Base-by-base conservation (phyloP, 1,284 basidiomycete genomes). In the Puccinia horiana region DNA sequence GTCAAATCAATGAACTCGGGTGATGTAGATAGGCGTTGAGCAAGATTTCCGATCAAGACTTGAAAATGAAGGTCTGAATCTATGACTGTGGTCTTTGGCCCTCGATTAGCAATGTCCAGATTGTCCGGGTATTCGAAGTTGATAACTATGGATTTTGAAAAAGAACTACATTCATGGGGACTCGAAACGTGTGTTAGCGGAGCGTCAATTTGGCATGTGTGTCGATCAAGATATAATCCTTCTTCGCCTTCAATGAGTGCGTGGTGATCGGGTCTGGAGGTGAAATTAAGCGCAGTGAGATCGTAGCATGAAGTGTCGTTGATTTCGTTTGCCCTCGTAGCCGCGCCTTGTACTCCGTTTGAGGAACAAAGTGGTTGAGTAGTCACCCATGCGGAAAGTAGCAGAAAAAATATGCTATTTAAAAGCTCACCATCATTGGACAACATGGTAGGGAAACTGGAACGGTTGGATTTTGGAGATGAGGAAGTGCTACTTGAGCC, bases 11-110 rank as follows among this genome's bases (percentile, higher is more conserved):
- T 1, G 23, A 47, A 26, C 65, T 69, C 65, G 37, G 65, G 65
- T 6, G 32, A n/a, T 20, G 42, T 44, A 26, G 65, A 42, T 26
- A 69, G 42, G 35, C 37, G 42, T 8, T 69, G 37, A 23, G 65
- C 65, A 14, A 69, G 20, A 18, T 16, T 69, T 69, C 65, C 65
- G 23, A 69, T 44, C 26, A 69, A 69, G 26, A 69, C 40, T 69
- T 69, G 65, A 20, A 69, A 69, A 44, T 42, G 65, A n/a, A 8
- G 12, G 18, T 42, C 29, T 5, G 20, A 3, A n/a, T 44, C 42
- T 18, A 69, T 69, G 5, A n/a, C 32, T 47, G 5, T n/a, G 4
- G 12, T 42, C 65, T 69, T 69, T 11, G 40, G 40, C 23, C 29
- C 65, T 69, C 26, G 37, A 42, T 42, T 6, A 44, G 40, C 40